Evolutionary conservation across 176 grass and related monocot species (phyloP).

Genomic region (Otatea glauca): DNA sequence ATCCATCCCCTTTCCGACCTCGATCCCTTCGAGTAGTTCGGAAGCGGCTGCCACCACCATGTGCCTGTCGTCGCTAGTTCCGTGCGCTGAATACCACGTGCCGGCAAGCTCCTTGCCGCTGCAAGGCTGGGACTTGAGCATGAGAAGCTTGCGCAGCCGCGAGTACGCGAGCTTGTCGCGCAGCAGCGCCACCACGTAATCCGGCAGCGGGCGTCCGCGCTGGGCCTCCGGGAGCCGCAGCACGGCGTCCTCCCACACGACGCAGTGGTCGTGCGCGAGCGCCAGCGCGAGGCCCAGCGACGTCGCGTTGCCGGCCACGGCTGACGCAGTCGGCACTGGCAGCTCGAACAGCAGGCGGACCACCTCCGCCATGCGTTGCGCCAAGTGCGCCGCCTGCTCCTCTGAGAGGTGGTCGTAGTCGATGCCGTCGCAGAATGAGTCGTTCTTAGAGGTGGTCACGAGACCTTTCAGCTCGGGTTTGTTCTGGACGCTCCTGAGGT

Average conservation of each 20-base stretch:
- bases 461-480: neutral
- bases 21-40: neutral
- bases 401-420: neutral
- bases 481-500: neutral
- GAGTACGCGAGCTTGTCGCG: neutral
- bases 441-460: neutral
- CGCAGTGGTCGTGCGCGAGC: slow-evolving; percentile 18
- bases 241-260: neutral
- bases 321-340: neutral
- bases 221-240: neutral
- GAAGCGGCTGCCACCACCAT: neutral
- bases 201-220: neutral
- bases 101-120: slow-evolving; percentile 2
- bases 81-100: neutral
- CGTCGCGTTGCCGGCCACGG: slow-evolving; percentile 1
- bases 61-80: no score
- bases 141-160: slow-evolving; percentile 27
- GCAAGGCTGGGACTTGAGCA: slow-evolving; percentile 7
- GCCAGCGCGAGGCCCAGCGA: slow-evolving; percentile 27
- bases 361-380: neutral
- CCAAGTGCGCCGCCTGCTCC: neutral
- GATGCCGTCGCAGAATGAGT: slow-evolving; percentile 11
- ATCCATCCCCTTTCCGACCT: neutral
- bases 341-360: slow-evolving; percentile 8
- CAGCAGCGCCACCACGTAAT: neutral